Evolutionary conservation across 495 filamentous ascomycete genomes (phyloP).

Genomic region (Endocarpon pusillum): DNA sequence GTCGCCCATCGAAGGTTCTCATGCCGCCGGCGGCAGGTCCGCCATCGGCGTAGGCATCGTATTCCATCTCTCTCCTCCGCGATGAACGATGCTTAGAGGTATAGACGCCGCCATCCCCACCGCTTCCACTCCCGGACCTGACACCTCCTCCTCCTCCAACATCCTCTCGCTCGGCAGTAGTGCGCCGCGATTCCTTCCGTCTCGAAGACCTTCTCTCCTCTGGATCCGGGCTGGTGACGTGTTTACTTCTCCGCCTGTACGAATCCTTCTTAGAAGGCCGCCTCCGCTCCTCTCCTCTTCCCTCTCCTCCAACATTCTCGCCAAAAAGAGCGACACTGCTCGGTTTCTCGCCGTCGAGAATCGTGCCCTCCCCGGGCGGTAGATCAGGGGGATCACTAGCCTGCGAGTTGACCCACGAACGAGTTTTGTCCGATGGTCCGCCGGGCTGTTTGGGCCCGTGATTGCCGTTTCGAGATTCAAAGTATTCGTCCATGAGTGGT

Average conservation of each 20-base stretch:
- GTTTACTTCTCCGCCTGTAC: conserved; percentile 21
- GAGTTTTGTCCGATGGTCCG: conserved; percentile 30
- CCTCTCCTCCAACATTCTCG: conserved; percentile 9
- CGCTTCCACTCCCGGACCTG: conserved; percentile 23
- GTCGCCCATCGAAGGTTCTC: neutral
- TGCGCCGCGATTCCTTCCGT: conserved; percentile 16
- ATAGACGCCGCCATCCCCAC: neutral
- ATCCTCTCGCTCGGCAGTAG: conserved; percentile 12
- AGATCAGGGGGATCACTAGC: conserved; percentile 38
- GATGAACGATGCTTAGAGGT: neutral
- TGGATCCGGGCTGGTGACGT: conserved; percentile 22
- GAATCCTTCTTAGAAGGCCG: conserved; percentile 21
- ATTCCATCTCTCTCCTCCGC: neutral
- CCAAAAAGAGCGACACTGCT: conserved; percentile 25
- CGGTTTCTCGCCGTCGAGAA: conserved; percentile 23
- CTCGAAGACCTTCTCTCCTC: conserved; percentile 22
- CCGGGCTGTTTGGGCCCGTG: conserved; percentile 1
- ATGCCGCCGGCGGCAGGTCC: too few relatives aligned
- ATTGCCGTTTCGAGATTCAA: conserved; percentile 21
- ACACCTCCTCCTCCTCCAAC: conserved; percentile 23
- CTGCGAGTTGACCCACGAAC: conserved; percentile 42
- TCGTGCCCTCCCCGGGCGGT: conserved; percentile 35
- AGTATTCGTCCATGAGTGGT: conserved; percentile 23
- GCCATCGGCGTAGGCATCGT: conserved; percentile 1
- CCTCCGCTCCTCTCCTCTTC: conserved; percentile 21